These are phyloP conservation scores for Fusarium illudens DNA, from an alignment of 2,329 filamentous ascomycete genomes.

Conservation along the genomic window DNA sequence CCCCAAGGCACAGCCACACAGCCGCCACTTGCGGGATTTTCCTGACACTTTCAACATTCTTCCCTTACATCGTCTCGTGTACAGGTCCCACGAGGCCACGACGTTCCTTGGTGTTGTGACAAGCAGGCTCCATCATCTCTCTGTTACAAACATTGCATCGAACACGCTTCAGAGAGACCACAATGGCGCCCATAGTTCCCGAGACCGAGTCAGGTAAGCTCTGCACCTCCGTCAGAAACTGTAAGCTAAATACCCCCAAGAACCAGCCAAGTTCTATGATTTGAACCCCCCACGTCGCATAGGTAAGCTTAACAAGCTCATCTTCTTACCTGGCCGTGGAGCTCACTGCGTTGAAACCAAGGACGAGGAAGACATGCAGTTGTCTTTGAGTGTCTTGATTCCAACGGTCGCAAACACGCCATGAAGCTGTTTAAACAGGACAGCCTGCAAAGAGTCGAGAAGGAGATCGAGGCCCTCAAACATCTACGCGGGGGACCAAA, in stretches of 20 bases:
- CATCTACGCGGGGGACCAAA: not conserved
- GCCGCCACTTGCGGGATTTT: not conserved
- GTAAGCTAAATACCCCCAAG: not conserved
- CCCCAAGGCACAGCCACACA: not conserved
- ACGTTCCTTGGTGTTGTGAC: not conserved
- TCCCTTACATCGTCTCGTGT: not conserved
- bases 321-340: not conserved
- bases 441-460: not conserved
- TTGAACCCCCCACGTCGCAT: not conserved
- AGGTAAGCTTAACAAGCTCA: not conserved
- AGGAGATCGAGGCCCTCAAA: constrained; percentile 4
- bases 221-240: not conserved
- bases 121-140: not conserved
- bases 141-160: not conserved
- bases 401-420: not conserved
- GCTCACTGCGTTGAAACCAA: not conserved
- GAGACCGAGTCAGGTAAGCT: not conserved
- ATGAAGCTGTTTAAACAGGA: constrained; percentile 23
- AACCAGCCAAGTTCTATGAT: constrained; percentile 4
- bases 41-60: not conserved
- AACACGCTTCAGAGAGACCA: not conserved
- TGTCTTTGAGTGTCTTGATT: constrained; percentile 8
- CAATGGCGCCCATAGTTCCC: not conserved
- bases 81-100: not conserved
- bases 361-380: constrained; percentile 17